Base-by-base conservation (phyloP, 169 alveolate genomes). In the Cryptosporidium tyzzeri region DNA sequence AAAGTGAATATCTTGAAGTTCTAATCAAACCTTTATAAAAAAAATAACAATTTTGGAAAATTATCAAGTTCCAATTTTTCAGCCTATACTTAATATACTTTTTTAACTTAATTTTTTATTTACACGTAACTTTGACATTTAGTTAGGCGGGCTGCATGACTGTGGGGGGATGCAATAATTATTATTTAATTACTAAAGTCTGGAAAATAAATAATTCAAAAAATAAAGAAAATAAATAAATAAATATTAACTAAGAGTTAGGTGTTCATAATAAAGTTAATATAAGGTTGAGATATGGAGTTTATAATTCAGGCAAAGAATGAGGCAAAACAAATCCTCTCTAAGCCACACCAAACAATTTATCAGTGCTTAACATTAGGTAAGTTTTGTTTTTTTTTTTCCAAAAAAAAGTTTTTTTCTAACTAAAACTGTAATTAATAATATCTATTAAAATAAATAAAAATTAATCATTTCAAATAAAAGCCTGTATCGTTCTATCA, bases 401-500 rank as follows among this genome's bases (percentile, higher is more conserved):
- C 71, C 14, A 65, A 65, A 16, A 48, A 26, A 23, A 48, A 48
- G 12, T 3, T 14, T 8, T 16, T 48, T 14, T 48, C 21, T 14
- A 48, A 16, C 55, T 48, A 16, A 48, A 48, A 0, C 18, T 6
- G 51, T 48, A 14, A 48, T 8, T 48, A 48, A 48, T 48, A 3
- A 48, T 48, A 14, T 48, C 12, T 48, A 48, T 3, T 48, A 18
- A 44, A 44, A 44, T 2, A 8, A 10, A 12, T 44, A 2, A 16
- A 48, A 48, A 1, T 48, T 2, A 48, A 1, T 48, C 18, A 14
- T 48, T 5, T 14, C 39, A 0, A 35, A 73, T 26, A 33, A 65
- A 21, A 80, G 92, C 92, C 14, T 86, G 92, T 26, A 75, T 93
- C 33, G 75, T 87, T 21, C 67, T 85, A 45, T 62, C 98, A 51